phyloP scores from a whole-genome alignment of 352 stramenopile genomes.

The Globisporangium barbulae region DNA sequence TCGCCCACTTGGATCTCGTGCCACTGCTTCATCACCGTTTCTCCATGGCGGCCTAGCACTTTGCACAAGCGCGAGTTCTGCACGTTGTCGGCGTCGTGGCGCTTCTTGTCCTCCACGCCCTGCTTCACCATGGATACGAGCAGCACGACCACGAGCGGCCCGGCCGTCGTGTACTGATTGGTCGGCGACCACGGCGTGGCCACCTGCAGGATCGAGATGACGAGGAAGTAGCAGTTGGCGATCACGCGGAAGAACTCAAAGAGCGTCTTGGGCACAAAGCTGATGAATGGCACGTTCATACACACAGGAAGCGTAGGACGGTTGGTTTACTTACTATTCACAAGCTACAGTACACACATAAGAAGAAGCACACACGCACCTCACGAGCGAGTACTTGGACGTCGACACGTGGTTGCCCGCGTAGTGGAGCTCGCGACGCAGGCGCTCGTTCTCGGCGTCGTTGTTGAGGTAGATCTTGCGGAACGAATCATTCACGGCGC shows the following conservation, averaged over 20 bases:
- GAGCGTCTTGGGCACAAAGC: conserved; percentile 92
- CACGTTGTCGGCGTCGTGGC: conserved; percentile 59
- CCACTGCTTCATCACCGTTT: conserved; percentile 62
- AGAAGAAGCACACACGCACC: conserved; percentile 18
- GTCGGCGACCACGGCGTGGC: conserved; percentile 64
- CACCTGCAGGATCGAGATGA: conserved; percentile 91
- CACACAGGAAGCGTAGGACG: no score
- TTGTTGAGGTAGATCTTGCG: conserved; percentile 57
- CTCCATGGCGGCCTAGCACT: conserved; percentile 33
- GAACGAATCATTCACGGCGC: conserved; percentile 27
- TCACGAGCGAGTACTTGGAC: conserved; percentile 92
- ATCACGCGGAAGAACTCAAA: conserved; percentile 94
- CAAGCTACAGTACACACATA: background rate
- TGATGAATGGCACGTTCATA: conserved; percentile 20
- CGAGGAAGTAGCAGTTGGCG: conserved; percentile 95
- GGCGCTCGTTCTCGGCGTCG: conserved; percentile 53
- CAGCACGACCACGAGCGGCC: conserved; percentile 67
- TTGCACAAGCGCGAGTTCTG: conserved; percentile 61
- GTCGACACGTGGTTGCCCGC: conserved; percentile 80
- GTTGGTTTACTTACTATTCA: background rate
- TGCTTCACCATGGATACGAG: conserved; percentile 81
- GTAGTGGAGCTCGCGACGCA: conserved; percentile 41
- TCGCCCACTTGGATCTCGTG: conserved; percentile 73
- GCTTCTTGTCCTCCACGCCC: conserved; percentile 73
- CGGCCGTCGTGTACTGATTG: conserved; percentile 75